phyloP scores from a whole-genome alignment of 345 rosid genomes.

The Cardiospermum halicacabum region DNA sequence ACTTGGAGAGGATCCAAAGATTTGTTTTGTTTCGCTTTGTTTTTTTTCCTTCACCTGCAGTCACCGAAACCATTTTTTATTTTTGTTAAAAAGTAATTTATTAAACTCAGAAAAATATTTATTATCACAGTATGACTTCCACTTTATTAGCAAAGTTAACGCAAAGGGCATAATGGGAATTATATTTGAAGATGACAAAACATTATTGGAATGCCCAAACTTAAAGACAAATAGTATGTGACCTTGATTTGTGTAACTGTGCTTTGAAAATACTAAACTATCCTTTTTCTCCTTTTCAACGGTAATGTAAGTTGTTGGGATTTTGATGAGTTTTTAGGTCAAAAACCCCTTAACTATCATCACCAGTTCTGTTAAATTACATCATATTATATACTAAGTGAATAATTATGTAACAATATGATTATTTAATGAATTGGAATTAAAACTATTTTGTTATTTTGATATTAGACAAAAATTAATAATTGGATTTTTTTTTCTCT shows the following conservation, averaged over 20 bases:
- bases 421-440: no score
- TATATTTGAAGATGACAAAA: background rate
- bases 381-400: no score
- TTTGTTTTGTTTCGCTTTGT: background rate
- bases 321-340: conserved; percentile 2
- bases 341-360: background rate
- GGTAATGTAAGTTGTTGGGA: background rate
- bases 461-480: no score
- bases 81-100: background rate
- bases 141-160: background rate
- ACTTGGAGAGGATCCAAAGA: conserved; percentile 16
- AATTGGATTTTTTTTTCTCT: no score
- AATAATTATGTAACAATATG: no score
- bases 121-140: background rate
- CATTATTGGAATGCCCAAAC: background rate
- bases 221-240: background rate
- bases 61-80: conserved; percentile 2
- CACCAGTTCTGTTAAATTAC: no score
- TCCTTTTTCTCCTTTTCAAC: background rate
- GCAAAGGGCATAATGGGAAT: background rate
- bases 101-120: conserved; percentile 2
- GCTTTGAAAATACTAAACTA: background rate
- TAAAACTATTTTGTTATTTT: no score
- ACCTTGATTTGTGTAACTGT: background rate
- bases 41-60: conserved; percentile 10